These are phyloP conservation scores for Lachnellula suecica DNA, from an alignment of 2,329 filamentous ascomycete genomes.

Conservation along the genomic window DNA sequence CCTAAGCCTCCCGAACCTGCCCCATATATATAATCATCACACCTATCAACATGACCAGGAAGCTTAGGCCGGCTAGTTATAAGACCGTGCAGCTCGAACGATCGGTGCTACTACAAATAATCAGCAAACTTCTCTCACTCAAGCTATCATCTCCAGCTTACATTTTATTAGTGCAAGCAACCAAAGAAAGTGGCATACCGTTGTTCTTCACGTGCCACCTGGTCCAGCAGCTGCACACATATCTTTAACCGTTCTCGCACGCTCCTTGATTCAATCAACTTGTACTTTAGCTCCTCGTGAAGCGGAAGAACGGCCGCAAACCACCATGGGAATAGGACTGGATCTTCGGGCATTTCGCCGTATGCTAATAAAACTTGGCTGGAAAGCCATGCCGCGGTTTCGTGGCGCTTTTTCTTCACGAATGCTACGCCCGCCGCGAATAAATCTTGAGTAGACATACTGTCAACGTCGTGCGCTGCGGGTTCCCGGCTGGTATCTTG, in stretches of 20 bases:
- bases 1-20: background rate
- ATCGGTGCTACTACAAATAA: background rate
- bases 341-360: conserved; percentile 72
- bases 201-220: conserved; percentile 36
- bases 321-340: conserved; percentile 84
- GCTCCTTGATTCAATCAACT: conserved; percentile 68
- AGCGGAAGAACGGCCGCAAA: conserved; percentile 81
- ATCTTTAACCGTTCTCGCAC: conserved; percentile 83
- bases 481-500: background rate
- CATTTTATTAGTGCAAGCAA: background rate
- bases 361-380: conserved; percentile 71
- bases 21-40: background rate
- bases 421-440: conserved; percentile 67
- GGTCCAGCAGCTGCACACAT: conserved; percentile 73
- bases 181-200: conserved; percentile 19
- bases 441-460: conserved; percentile 64
- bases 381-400: conserved; percentile 74
- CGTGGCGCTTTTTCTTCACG: conserved; percentile 64
- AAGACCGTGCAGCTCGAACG: background rate
- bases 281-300: conserved; percentile 76
- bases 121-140: background rate
- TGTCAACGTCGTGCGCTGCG: conserved; percentile 31
- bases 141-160: background rate
- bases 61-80: conserved; percentile 1
- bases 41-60: background rate